Percentiles rank a stretch among this genome's conserved stretches.
Evolutionary conservation across 2,329 filamentous ascomycete species (phyloP).

Genomic region (Cladosporium austrohemisphaericum): DNA sequence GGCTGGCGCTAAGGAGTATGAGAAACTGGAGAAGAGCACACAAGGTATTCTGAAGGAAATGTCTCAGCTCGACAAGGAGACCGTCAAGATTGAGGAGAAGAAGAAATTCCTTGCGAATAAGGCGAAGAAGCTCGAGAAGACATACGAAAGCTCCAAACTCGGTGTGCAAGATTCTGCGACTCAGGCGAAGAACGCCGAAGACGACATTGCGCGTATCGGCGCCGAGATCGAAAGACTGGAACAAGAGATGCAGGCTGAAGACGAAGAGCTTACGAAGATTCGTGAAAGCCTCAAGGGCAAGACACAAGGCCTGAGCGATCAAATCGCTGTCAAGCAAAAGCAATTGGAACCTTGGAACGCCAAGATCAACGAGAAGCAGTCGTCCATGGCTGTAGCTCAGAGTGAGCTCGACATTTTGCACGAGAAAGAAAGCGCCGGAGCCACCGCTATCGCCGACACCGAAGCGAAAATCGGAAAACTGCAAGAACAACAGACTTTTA

Average conservation of each 20-base stretch:
- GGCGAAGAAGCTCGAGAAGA: constrained; percentile 91
- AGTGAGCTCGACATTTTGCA: constrained; percentile 88
- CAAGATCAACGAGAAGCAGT: constrained; percentile 95
- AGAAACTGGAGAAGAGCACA: constrained; percentile 74
- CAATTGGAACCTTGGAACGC: constrained; percentile 93
- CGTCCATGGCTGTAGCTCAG: constrained; percentile 87
- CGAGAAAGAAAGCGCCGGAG: constrained; percentile 84
- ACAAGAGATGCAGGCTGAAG: constrained; percentile 69
- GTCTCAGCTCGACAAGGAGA: constrained; percentile 90
- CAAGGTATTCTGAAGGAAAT: constrained; percentile 80
- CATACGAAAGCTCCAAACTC: constrained; percentile 71
- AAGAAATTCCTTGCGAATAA: constrained; percentile 89
- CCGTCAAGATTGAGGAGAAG: constrained; percentile 97
- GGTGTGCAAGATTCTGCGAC: constrained; percentile 70
- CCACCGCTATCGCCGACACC: constrained; percentile 77
- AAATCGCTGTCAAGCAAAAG: constrained; percentile 90
- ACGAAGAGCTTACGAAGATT: constrained; percentile 76
- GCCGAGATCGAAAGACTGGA: constrained; percentile 75
- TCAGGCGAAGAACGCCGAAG: constrained; percentile 70
- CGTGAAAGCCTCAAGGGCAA: constrained; percentile 89
- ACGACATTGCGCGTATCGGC: constrained; percentile 73
- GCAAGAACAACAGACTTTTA: constrained; percentile 66
- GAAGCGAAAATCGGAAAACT: constrained; percentile 73
- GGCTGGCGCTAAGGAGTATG: constrained; percentile 76
- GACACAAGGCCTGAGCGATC: constrained; percentile 87